Percentiles rank a stretch among this genome's conserved stretches.
These are phyloP conservation scores for Biscogniauxia marginata DNA, from an alignment of 2,329 filamentous ascomycete species.

Conservation along the genomic window DNA sequence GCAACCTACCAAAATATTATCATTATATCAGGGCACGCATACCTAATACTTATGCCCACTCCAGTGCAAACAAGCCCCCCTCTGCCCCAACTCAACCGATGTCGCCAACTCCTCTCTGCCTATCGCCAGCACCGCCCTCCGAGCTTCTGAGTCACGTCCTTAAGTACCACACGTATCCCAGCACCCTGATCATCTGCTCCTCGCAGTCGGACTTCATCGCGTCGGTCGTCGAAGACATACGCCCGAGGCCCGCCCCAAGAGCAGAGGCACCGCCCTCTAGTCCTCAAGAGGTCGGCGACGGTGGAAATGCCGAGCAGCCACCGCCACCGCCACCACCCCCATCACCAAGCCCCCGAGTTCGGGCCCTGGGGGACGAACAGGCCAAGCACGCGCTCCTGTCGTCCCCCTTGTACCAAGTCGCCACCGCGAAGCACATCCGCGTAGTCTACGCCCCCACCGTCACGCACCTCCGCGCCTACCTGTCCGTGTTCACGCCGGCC, in stretches of 20 bases:
- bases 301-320: not conserved
- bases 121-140: slow-evolving; percentile 53
- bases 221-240: slow-evolving; percentile 52
- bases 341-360: not conserved
- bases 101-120: slow-evolving; percentile 35
- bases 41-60: no score
- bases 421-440: slow-evolving; percentile 66
- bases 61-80: no score
- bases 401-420: slow-evolving; percentile 67
- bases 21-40: no score
- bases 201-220: slow-evolving; percentile 63
- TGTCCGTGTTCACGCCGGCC: slow-evolving; percentile 54
- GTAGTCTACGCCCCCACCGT: slow-evolving; percentile 73
- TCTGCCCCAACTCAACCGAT: slow-evolving; percentile 28
- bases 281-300: no score
- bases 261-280: no score
- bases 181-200: slow-evolving; percentile 70
- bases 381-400: slow-evolving; percentile 49
- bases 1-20: slow-evolving; percentile 1
- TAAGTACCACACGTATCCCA: slow-evolving; percentile 52
- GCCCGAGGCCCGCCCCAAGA: slow-evolving; percentile 5
- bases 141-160: slow-evolving; percentile 67
- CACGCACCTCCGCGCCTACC: slow-evolving; percentile 73
- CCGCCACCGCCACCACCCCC: slow-evolving; percentile 2
- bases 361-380: no score